These are phyloP conservation scores for Musa beccarii DNA, from an alignment of 176 grass and related monocot species.

Conservation along the genomic window DNA sequence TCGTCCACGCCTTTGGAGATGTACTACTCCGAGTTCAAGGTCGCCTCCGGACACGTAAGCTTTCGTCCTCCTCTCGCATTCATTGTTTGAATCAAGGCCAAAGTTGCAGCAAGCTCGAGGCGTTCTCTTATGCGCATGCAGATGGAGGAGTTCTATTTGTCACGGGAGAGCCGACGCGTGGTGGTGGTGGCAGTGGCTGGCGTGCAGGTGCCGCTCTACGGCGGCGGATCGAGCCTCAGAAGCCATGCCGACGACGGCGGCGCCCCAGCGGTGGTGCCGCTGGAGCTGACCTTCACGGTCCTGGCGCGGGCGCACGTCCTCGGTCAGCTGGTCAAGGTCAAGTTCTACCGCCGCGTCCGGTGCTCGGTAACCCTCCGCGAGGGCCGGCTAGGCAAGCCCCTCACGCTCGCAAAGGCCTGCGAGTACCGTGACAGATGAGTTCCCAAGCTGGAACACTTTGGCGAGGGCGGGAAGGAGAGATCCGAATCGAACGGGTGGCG, in stretches of 20 bases:
- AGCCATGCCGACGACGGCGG: constrained; percentile 68
- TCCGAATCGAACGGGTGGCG: too few relatives aligned
- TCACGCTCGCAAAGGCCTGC: constrained; percentile 31
- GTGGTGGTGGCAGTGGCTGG: constrained; percentile 51
- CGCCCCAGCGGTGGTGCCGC: constrained; percentile 48
- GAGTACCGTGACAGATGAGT: constrained; percentile 42
- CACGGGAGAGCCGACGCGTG: constrained; percentile 51
- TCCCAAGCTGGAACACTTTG: too few relatives aligned
- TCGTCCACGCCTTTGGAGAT: constrained; percentile 63
- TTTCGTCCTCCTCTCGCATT: too few relatives aligned
- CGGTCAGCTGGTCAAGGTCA: constrained; percentile 68
- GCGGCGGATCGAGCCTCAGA: constrained; percentile 53
- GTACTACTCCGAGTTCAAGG: constrained; percentile 72
- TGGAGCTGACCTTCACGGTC: constrained; percentile 51
- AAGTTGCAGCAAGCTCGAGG: too few relatives aligned
- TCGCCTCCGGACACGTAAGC: constrained; percentile 73
- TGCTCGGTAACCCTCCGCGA: constrained; percentile 53
- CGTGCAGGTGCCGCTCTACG: constrained; percentile 82
- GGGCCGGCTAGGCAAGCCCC: constrained; percentile 39
- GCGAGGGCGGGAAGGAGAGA: too few relatives aligned
- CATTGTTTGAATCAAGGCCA: too few relatives aligned
- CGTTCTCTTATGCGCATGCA: constrained; percentile 1
- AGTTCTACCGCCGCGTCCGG: constrained; percentile 76
- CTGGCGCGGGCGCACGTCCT: constrained; percentile 80
- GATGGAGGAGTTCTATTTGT: constrained; percentile 86